phyloP scores from a whole-genome alignment of 148 eudicot genomes.

The Rhododendron mucronatum region DNA sequence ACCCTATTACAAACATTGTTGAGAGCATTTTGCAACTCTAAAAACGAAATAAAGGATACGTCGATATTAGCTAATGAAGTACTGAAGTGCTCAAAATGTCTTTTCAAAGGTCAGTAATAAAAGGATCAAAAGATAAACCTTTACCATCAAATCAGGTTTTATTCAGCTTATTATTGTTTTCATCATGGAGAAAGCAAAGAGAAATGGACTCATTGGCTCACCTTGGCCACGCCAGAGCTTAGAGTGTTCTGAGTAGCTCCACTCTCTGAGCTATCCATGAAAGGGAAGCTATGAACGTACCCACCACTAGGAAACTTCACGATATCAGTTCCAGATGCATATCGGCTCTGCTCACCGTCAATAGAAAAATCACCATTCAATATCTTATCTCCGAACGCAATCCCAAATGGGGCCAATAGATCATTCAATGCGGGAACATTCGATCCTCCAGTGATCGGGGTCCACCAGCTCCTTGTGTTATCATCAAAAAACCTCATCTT shows the following conservation, averaged over 20 bases:
- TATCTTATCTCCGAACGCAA: conserved; percentile 94
- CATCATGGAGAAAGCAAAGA: background rate
- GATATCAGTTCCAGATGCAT: conserved; percentile 93
- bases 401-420: conserved; percentile 90
- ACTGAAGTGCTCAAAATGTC: background rate
- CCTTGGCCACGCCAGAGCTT: conserved; percentile 57
- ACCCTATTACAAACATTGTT: background rate
- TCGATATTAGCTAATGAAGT: background rate
- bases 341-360: conserved; percentile 80
- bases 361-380: conserved; percentile 88
- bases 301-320: conserved; percentile 86
- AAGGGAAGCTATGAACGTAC: conserved; percentile 85
- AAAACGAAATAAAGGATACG: too few species aligned
- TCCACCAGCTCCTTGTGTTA: conserved; percentile 99
- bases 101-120: background rate
- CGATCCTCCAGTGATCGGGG: conserved; percentile 94
- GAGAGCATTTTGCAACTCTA: background rate
- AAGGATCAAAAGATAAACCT: background rate
- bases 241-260: conserved; percentile 74
- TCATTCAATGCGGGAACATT: conserved; percentile 95
- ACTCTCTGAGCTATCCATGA: conserved; percentile 79
- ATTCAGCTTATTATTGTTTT: background rate
- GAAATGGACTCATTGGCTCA: conserved; percentile 25
- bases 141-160: background rate
- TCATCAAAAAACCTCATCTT: conserved; percentile 98